Evolutionary conservation across 306 rosid genomes (phyloP), one percentile per base, ranked within the genome.

Genomic region (Arachis hypogaea): DNA sequence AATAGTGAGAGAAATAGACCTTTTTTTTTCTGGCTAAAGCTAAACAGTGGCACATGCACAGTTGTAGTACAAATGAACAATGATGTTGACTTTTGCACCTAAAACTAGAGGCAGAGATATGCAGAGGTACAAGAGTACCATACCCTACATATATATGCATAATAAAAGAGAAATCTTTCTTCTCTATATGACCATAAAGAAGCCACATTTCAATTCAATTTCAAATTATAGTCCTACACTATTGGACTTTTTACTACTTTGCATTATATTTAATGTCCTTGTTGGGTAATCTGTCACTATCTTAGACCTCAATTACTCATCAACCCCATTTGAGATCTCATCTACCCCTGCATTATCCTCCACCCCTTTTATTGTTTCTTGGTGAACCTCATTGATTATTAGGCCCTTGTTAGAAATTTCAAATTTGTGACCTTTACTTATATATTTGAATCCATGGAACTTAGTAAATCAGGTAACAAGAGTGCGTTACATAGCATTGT

Each of bases 281-380:
- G 76, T 77, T 77, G 36, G 87, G 75, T 84, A 57, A 57, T 66
- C 29, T 77, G 85, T 84, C 87, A 42, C 75, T 80, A 4, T 80
- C 87, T 14, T 22, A 16, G 28, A 43, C 45, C 72, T 47, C 65
- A 49, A 49, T 49, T 49, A 11, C 73, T 50, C 72, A 50, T 55
- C 69, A 46, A 65, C 81, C 78, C 61, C 42, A 38, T 64, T 4
- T 59, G 12, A 64, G 76, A 66, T 74, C 63, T 81, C 46, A 66
- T 74, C 63, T 81, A 42, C 44, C 77, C 8, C 22, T 66, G 81
- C 74, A 65, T 69, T 56, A 62, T n/a, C 83, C 63, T 49, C n/a
- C 36, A 33, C 38, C 38, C 38, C 38, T 33, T 33, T 4, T 33
- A 33, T 33, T 2, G 28, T 22, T 22, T 71, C 64, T 52, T 61